These are phyloP conservation scores for Phytophthora hibernalis DNA, from an alignment of 352 stramenopile genomes.

Conservation along the genomic window DNA sequence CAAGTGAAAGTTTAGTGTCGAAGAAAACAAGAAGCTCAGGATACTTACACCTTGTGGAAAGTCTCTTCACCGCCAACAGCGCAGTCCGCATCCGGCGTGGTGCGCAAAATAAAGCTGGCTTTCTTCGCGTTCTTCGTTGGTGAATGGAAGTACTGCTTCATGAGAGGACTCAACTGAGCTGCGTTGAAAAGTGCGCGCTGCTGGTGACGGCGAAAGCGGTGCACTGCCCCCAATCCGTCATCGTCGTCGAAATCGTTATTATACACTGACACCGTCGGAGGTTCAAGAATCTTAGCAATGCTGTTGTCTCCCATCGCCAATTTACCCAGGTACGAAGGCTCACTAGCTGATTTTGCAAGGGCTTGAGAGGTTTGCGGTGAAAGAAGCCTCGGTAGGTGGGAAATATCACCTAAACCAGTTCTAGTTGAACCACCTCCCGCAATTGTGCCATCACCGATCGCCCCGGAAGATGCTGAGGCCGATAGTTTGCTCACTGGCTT, in stretches of 20 bases:
- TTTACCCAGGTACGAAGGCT: slow-evolving; percentile 60
- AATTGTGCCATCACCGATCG: slow-evolving; percentile 10
- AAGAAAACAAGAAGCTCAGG: not conserved
- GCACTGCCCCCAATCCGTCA: slow-evolving; percentile 10
- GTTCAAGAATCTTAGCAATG: slow-evolving; percentile 62
- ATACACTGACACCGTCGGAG: slow-evolving; percentile 1
- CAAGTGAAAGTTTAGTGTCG: slow-evolving; percentile 3
- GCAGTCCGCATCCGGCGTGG: slow-evolving; percentile 72
- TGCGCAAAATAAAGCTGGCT: slow-evolving; percentile 76
- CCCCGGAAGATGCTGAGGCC: slow-evolving; percentile 13
- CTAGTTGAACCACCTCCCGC: slow-evolving; percentile 13
- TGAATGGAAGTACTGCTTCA: slow-evolving; percentile 79
- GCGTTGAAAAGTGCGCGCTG: slow-evolving; percentile 78
- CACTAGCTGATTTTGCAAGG: slow-evolving; percentile 54
- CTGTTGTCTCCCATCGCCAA: slow-evolving; percentile 61
- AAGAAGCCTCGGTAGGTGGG: slow-evolving; percentile 39
- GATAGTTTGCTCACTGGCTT: slow-evolving; percentile 42
- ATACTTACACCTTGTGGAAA: slow-evolving; percentile 74
- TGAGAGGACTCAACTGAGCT: slow-evolving; percentile 78
- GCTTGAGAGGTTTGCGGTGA: slow-evolving; percentile 36
- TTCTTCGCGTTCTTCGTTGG: slow-evolving; percentile 71
- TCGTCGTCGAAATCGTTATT: slow-evolving; percentile 21
- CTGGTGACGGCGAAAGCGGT: slow-evolving; percentile 62
- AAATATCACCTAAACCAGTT: slow-evolving; percentile 13
- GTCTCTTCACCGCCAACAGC: slow-evolving; percentile 83